Evolutionary conservation across 148 eudicot species (phyloP), one percentile per base, ranked within the genome.

Genomic region (Talinum fruticosum): DNA sequence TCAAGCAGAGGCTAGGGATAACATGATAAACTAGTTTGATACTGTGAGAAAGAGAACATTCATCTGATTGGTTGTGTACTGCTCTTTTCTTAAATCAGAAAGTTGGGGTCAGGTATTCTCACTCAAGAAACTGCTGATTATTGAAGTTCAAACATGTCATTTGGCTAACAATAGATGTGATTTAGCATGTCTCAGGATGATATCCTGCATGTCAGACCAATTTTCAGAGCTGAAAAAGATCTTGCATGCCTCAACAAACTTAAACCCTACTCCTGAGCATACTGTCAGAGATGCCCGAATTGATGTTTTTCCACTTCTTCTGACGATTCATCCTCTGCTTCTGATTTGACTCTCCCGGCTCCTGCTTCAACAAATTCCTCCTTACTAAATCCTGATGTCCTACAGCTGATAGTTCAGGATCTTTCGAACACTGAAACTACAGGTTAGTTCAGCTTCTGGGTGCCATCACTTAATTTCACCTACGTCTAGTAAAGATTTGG

Each of bases 121-220:
- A 75, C 49, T 79, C 72, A 82, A 82, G 45, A 53, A 70, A 69
- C 76, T 65, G 73, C 66, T 80, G 69, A 62, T 44, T 49, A 71
- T 71, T 62, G 66, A 79, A 82, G 83, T 49, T 83, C 78, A 64
- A 35, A 4, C 76, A 73, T 77, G 69, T 76, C 82, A 80, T 85
- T 86, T 84, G 88, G 83, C 94, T 96, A 84, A 91, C 88, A 59
- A 80, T 82, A 85, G 88, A 83, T 87, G 89, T 91, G 89, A 85
- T 87, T 85, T 91, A 87, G 94, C 87, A 90, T 96, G 94, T 89
- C 92, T 93, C 99, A 96, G 99, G 99, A 93, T 93, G 97, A 86
- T 91, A 77, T 84, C 85, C 84, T 83, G 92, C 90, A 96, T 96
- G 93, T 86, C 97, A 54, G 90, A 90, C 86, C 97, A 93, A 86